Percentiles rank a stretch among this genome's conserved stretches.
These are phyloP conservation scores for Austropuccinia psidii DNA, from an alignment of 1,284 basidiomycete species.

Conservation along the genomic window DNA sequence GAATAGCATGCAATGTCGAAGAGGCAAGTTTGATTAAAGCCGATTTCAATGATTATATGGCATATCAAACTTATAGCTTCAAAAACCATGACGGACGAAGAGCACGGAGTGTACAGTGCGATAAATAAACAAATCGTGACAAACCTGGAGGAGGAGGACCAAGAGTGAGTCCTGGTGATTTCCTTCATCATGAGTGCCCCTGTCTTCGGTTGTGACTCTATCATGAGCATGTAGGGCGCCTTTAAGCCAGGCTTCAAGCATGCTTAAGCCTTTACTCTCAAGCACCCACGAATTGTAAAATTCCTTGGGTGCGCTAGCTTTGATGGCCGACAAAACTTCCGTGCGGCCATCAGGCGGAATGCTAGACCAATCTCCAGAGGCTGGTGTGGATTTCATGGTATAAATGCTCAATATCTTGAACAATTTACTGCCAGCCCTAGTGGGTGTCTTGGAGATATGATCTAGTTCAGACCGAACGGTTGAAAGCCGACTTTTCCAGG, in stretches of 20 bases:
- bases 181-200: not conserved
- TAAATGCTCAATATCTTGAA: slow-evolving; percentile 31
- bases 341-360: slow-evolving; percentile 30
- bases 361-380: slow-evolving; percentile 35
- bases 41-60: too few species aligned
- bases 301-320: slow-evolving; percentile 13
- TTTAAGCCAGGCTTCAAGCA: slow-evolving; percentile 33
- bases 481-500: slow-evolving; percentile 33
- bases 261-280: slow-evolving; percentile 18
- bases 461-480: slow-evolving; percentile 26
- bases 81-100: too few species aligned
- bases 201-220: slow-evolving; percentile 6
- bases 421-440: slow-evolving; percentile 22
- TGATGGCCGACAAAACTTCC: slow-evolving; percentile 30
- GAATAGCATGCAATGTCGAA: too few species aligned
- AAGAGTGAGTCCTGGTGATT: slow-evolving; percentile 12
- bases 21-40: too few species aligned
- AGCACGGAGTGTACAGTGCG: too few species aligned
- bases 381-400: slow-evolving; percentile 13
- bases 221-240: slow-evolving; percentile 29
- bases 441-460: slow-evolving; percentile 26
- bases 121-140: not conserved
- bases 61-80: too few species aligned
- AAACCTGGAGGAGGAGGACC: slow-evolving; percentile 19
- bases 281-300: slow-evolving; percentile 28